Conservation (phyloP, 495 filamentous ascomycete species). For the Lepidopterella palustris region DNA sequence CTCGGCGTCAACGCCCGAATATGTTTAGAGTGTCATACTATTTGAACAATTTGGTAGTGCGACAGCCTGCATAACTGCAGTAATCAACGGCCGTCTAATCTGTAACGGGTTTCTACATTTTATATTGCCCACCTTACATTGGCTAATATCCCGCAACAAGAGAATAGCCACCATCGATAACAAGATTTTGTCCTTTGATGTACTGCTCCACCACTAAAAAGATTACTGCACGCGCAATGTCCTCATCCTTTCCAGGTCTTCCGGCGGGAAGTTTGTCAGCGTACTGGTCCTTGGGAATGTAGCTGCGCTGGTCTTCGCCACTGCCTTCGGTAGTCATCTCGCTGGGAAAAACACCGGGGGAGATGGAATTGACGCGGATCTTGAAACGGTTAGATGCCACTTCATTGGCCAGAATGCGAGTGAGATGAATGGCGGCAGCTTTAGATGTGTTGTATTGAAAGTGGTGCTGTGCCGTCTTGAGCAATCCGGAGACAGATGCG, state of each 20-base stretch:
- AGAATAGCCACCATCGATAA: too few species aligned
- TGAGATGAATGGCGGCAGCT: slow-evolving; percentile 48
- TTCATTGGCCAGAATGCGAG: slow-evolving; percentile 49
- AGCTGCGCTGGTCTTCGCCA: slow-evolving; percentile 57
- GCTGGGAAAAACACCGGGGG: slow-evolving; percentile 49
- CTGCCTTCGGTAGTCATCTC: slow-evolving; percentile 52
- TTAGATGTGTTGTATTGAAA: slow-evolving; percentile 51
- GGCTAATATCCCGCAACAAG: too few species aligned
- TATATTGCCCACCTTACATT: too few species aligned
- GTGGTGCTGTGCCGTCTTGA: slow-evolving; percentile 46
- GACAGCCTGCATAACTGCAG: too few species aligned
- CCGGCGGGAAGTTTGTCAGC: slow-evolving; percentile 52
- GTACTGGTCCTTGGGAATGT: slow-evolving; percentile 52
- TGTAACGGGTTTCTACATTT: too few species aligned
- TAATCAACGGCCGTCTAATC: too few species aligned
- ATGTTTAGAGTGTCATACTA: too few species aligned
- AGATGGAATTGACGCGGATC: slow-evolving; percentile 43
- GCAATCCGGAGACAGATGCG: slow-evolving; percentile 40
- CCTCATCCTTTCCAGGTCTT: slow-evolving; percentile 62
- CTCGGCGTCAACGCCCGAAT: too few species aligned
- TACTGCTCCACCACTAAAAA: slow-evolving; percentile 62
- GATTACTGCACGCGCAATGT: slow-evolving; percentile 64
- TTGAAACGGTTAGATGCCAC: slow-evolving; percentile 38
- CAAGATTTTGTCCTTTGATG: slow-evolving; percentile 60
- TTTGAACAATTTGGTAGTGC: too few species aligned